Base-by-base conservation (phyloP, 108 stramenopile genomes). In the Cylindrotheca closterium region DNA sequence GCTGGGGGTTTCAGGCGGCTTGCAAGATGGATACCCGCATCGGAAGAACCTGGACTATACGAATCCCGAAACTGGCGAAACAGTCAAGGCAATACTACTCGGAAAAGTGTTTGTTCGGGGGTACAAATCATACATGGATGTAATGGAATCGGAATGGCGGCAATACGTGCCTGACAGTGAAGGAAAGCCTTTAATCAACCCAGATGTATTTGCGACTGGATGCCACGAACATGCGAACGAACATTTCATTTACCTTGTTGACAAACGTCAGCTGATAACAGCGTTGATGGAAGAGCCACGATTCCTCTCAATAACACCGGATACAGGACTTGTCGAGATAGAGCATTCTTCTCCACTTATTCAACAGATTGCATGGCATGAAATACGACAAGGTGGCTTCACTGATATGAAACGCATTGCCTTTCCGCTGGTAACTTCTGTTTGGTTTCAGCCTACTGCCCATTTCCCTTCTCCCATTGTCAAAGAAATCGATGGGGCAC, bases 201-300 rank as follows among this genome's bases (percentile, higher is more conserved):
- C 55, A 22, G 64, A 73, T 65, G 78, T 85, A 3, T 57, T 75
- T 48, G 61, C 80, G 10, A 78, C 60, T 26, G 83, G 83, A 29
- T 85, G 83, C 63, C 49, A 78, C 18, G 80, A 85, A 51, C 83
- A 85, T 45, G 80, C 80, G 51, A 85, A 85, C 47, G 56, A 77
- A 34, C 81, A 85, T 65, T 78, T 71, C 34, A 67, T 85, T 17
- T 85, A 85, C 24, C 51, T 77, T 23, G 78, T 85, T 0, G 83
- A 85, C 65, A 45, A 57, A 12, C 34, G 83, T 10, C 80, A 81
- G 56, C 65, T 73, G 26, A 33, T 79, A 26, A 51, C 57, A 1
- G 47, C 75, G 8, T 34, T 85, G 32, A 66, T 56, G 34, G 32
- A 65, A 24, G 83, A 85, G 63, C 83, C 83, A 30, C 75, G 83